A percentile compares a stretch with the other conserved stretches of the same genome.
Evolutionary conservation across 2,329 filamentous ascomycete species (phyloP).

Genomic region (Colletotrichum sp.): DNA sequence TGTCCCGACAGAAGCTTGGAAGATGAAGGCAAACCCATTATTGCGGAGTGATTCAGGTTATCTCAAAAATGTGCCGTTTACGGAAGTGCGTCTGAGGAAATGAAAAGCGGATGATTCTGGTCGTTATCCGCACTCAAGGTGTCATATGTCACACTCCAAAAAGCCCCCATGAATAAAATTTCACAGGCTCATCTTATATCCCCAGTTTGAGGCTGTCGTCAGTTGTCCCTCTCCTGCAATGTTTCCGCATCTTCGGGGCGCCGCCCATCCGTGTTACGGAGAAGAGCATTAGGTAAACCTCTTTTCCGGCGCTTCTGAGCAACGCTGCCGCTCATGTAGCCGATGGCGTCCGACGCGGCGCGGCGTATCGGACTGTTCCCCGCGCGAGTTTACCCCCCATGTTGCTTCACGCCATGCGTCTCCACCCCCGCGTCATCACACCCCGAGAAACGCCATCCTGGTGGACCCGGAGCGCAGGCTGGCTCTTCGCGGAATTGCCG

Average conservation of each 20-base stretch:
- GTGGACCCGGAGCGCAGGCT: background rate
- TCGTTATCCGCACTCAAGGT: background rate
- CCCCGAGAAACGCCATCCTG: constrained; percentile 17
- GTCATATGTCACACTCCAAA: background rate
- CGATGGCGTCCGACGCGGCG: background rate
- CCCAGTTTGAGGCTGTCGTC: constrained; percentile 8
- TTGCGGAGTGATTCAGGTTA: background rate
- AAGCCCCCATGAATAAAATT: background rate
- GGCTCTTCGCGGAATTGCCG: constrained; percentile 3
- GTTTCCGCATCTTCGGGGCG: constrained; percentile 4
- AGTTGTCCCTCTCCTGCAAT: background rate
- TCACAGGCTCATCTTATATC: constrained; percentile 5
- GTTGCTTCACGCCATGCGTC: background rate
- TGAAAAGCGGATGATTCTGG: background rate
- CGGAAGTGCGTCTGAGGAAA: background rate
- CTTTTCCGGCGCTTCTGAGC: constrained; percentile 2
- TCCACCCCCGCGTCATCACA: constrained; percentile 17
- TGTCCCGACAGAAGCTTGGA: constrained; percentile 36
- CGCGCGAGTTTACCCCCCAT: background rate
- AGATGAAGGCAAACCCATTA: constrained; percentile 28
- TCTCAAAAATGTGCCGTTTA: background rate
- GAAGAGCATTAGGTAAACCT: constrained; percentile 9
- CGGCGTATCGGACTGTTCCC: constrained; percentile 5
- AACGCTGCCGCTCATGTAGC: background rate
- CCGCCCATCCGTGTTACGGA: background rate